Evolutionary conservation across 2,329 filamentous ascomycete species (phyloP), one percentile per base, ranked within the genome.

Genomic region (Aspergillus chevalieri): DNA sequence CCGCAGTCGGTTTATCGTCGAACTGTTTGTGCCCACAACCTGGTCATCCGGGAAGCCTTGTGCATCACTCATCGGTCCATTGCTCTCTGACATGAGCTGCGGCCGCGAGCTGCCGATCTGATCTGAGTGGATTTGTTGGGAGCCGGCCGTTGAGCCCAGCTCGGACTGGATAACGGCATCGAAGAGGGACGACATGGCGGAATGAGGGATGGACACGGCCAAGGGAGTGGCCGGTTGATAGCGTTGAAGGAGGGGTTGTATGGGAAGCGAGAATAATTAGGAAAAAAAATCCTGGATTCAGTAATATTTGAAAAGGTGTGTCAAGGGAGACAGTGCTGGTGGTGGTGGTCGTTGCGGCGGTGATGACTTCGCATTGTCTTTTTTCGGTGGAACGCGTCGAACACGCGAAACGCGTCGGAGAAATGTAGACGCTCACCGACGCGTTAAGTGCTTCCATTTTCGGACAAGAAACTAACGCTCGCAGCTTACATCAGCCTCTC

Each of bases 31-130:
- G 15, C 78, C 80, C 10, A 82, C 78, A 3, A 84, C 69, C 55
- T 84, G 79, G 59, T 85, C 82, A 57, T 85, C 82, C 26, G 79
- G 74, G 49, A 82, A 81, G 12, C 73, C 77, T 19, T 41, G 38
- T 47, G 74, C 71, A 61, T 85, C 82, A 62, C 82, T 76, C 65
- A 74, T 72, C 2, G 72, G 68, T 30, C 70, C 73, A 70, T 75
- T 75, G 64, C 72, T 75, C 55, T 76, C 73, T 4, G 74, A 77
- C 4, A 67, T 65, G 1, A 75, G 76, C 49, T 78, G 72, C 21
- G 79, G 79, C 49, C 80, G 72, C 34, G 79, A 80, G 47, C 81
- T 83, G 45, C 73, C 70, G 14, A 72, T 75, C 41, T 68, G 61
- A 49, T 72, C 69, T 51, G 69, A 70, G 48, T 59, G 62, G 43